Evolutionary conservation across 2,329 filamentous ascomycete genomes (phyloP), one percentile per base, ranked within the genome.

Genomic region (Apiospora pterosperma): DNA sequence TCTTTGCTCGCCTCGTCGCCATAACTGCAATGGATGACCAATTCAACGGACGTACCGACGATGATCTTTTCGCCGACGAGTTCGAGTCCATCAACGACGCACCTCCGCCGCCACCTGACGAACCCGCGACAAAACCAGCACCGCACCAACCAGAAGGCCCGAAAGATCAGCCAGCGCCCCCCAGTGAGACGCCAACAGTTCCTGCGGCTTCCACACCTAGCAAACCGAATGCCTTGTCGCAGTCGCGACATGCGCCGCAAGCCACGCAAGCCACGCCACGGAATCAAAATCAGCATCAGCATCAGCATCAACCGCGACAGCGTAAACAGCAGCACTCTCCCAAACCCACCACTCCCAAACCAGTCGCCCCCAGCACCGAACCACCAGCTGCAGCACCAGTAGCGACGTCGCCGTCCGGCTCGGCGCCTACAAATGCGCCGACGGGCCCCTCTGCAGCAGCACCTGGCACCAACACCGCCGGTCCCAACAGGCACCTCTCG

Each of bases 61-160:
- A 88, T 69, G 86, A 88, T 71, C 80, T 88, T 65, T 88, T 88
- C 72, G 83, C 84, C 66, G 86, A 88, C 69, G 86, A 88, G 70
- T 87, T 88, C 65, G 86, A 88, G 73, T 85, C 85, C 8, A 80
- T 87, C 61, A 75, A 80, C 44, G 74, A 75, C 67, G 73, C 76
- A 25, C 23, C 34, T 38, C 58, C 58, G 11, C 34, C 11, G n/a
- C 58, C 58, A 4, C 5, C 58, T 25, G 58, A 2, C 8, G 34
- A 14, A 25, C 58, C 60, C 39, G 38, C 7, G 5, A 14, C 23
- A 48, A 31, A 6, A 31, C 16, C 8, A 42, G 25, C 60, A 31
- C n/a, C 25, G 28, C 38, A 62, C 21, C 60, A 23, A 48, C 12
- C 38, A 48, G 38, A 34, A 31, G 28, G 38, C 21, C n/a, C 60